Conservation (phyloP, 306 rosid species). For the Pyrus bretschneideri region DNA sequence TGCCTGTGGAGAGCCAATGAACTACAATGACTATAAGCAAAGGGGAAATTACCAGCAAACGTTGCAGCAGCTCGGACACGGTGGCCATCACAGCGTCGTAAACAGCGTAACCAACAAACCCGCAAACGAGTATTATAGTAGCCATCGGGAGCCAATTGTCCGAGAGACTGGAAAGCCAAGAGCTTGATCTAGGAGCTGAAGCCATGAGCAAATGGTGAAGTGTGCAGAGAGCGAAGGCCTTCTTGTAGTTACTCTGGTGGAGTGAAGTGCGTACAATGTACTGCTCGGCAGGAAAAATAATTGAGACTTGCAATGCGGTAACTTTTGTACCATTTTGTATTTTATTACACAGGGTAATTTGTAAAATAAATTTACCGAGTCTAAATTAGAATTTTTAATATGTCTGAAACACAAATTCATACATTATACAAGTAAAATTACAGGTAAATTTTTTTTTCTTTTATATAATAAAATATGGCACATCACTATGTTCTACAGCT, state of each 20-base stretch:
- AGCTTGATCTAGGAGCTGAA: constrained; percentile 27
- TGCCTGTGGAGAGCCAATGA: constrained; percentile 66
- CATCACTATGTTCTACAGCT: too few species aligned
- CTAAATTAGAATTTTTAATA: background rate
- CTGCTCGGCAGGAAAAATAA: background rate
- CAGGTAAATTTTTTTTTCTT: too few species aligned
- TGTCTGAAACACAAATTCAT: accelerated
- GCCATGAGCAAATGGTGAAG: constrained; percentile 23
- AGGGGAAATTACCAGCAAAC: constrained; percentile 63
- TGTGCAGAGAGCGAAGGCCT: constrained; percentile 1
- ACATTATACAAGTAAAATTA: accelerated
- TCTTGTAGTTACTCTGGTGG: constrained; percentile 13
- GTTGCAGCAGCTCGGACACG: constrained; percentile 56
- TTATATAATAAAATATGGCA: too few species aligned
- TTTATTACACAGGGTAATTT: background rate
- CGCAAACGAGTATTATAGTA: constrained; percentile 27
- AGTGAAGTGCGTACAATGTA: background rate
- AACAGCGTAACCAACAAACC: constrained; percentile 39
- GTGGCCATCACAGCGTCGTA: constrained; percentile 64
- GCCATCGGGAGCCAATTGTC: constrained; percentile 45
- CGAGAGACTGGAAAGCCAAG: constrained; percentile 36
- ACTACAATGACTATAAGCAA: constrained; percentile 49
- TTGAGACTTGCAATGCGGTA: background rate
- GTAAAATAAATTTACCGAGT: background rate
- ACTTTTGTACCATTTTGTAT: background rate